Conservation (phyloP, 2,329 filamentous ascomycete genomes). For the Trichoderma guizhouense region DNA sequence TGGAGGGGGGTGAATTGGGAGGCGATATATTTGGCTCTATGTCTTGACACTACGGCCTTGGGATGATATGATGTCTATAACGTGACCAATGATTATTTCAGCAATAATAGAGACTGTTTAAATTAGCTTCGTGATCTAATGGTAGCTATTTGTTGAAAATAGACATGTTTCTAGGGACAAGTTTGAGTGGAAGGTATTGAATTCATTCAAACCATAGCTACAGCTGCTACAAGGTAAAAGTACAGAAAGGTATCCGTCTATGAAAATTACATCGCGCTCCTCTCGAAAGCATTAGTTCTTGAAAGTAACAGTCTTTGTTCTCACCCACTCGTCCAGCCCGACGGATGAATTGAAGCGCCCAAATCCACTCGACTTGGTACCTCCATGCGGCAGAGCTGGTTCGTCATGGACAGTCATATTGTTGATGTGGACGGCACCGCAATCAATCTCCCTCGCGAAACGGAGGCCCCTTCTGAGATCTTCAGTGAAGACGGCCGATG, state of each 20-base stretch:
- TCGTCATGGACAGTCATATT: conserved; percentile 65
- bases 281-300: conserved; percentile 27
- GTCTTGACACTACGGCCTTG: background rate
- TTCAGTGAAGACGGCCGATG: conserved; percentile 67
- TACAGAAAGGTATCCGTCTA: background rate
- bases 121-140: background rate
- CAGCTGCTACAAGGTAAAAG: background rate
- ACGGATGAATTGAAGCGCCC: conserved; percentile 55
- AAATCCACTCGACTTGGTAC: conserved; percentile 61
- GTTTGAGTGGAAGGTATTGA: background rate
- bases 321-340: conserved; percentile 60
- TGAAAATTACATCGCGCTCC: background rate
- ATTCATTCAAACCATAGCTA: background rate
- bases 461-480: conserved; percentile 59
- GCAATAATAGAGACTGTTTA: background rate
- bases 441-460: conserved; percentile 62
- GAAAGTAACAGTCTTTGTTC: conserved; percentile 63
- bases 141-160: background rate
- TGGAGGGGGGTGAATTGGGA: background rate
- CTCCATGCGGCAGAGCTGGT: conserved; percentile 60
- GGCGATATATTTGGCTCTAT: background rate
- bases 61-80: background rate
- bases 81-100: background rate
- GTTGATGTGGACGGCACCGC: conserved; percentile 67
- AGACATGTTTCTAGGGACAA: background rate